phyloP scores from a whole-genome alignment of 768 basidiomycete species.

The Mycena latifolia region DNA sequence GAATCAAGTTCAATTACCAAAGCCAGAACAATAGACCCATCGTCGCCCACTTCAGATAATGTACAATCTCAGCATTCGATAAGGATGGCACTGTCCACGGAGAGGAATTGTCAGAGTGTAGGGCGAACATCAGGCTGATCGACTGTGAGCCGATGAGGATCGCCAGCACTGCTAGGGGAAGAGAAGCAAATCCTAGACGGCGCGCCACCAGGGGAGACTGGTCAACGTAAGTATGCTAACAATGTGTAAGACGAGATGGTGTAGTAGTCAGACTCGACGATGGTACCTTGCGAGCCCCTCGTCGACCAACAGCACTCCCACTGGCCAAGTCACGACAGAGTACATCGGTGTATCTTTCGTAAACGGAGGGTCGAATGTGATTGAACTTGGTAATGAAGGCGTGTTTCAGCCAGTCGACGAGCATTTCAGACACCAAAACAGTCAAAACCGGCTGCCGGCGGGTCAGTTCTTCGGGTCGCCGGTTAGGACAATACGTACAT shows the following conservation, averaged over 20 bases:
- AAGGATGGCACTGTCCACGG: conserved; percentile 59
- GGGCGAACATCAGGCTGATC: conserved; percentile 68
- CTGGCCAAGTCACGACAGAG: conserved; percentile 93
- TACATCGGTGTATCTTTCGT: conserved; percentile 95
- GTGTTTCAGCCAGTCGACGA: conserved; percentile 99
- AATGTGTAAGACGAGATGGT: conserved; percentile 14
- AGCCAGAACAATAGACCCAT: conserved; percentile 84
- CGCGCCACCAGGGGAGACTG: conserved; percentile 96
- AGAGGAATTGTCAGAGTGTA: conserved; percentile 55
- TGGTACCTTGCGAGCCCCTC: conserved; percentile 76
- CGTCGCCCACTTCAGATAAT: conserved; percentile 72
- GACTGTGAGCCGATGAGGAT: conserved; percentile 84
- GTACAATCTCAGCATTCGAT: conserved; percentile 62
- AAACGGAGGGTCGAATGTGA: conserved; percentile 95
- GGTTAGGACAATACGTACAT: conserved; percentile 61
- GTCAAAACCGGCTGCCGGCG: conserved; percentile 84
- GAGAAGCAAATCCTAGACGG: conserved; percentile 91
- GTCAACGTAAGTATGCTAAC: conserved; percentile 90
- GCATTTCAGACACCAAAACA: conserved; percentile 91
- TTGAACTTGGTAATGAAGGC: conserved; percentile 99
- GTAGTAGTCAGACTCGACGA: background rate
- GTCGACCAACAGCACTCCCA: conserved; percentile 77
- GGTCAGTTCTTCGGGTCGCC: conserved; percentile 5
- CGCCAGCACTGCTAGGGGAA: conserved; percentile 89
- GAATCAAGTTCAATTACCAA: conserved; percentile 70